Conservation (phyloP, 768 basidiomycete genomes). For the Suillus ampliporus region DNA sequence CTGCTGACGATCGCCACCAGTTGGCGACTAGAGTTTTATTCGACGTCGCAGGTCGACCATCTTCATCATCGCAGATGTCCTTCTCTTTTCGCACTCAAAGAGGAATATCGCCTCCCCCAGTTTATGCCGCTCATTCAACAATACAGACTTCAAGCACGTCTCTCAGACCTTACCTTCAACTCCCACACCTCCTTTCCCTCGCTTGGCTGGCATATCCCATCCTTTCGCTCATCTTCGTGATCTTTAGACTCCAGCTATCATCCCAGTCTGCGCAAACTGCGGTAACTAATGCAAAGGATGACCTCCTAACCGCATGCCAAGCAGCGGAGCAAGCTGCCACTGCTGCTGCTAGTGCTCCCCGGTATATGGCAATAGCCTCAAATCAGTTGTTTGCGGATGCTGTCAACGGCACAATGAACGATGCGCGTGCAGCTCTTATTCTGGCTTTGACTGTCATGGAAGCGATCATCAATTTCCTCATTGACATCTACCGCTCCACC, state of each 20-base stretch:
- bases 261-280: slow-evolving; percentile 70
- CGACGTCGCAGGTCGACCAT: slow-evolving; percentile 46
- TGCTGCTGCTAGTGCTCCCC: slow-evolving; percentile 82
- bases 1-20: slow-evolving; percentile 18
- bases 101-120: slow-evolving; percentile 53
- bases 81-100: slow-evolving; percentile 32
- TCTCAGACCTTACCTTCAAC: slow-evolving; percentile 83
- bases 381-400: slow-evolving; percentile 81
- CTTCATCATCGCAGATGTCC: slow-evolving; percentile 32
- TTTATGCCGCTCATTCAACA: slow-evolving; percentile 58
- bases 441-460: slow-evolving; percentile 85
- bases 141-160: slow-evolving; percentile 33
- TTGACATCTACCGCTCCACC: slow-evolving; percentile 91
- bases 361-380: slow-evolving; percentile 85
- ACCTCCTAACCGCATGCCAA: slow-evolving; percentile 82
- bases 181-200: slow-evolving; percentile 83
- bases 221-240: slow-evolving; percentile 86
- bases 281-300: slow-evolving; percentile 69
- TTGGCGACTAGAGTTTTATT: slow-evolving; percentile 11
- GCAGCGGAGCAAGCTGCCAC: slow-evolving; percentile 87
- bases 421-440: slow-evolving; percentile 73
- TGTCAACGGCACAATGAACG: slow-evolving; percentile 80
- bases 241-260: slow-evolving; percentile 81
- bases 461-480: slow-evolving; percentile 86
- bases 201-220: slow-evolving; percentile 93